Evolutionary conservation across 2,329 filamentous ascomycete genomes (phyloP), one percentile per base, ranked within the genome.

Genomic region (Neonectria neomacrospora): DNA sequence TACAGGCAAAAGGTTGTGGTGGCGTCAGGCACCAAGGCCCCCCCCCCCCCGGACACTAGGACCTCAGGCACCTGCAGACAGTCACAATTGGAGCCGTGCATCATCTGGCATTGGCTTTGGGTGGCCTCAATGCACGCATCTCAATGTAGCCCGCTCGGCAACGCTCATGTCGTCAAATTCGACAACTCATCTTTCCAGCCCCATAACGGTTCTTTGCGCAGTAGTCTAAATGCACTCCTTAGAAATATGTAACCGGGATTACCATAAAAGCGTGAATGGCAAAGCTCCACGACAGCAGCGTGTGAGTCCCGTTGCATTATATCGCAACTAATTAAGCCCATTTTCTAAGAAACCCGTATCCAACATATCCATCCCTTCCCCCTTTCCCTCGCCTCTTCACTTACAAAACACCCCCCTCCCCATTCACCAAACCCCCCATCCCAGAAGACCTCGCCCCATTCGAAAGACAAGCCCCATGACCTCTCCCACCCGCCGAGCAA

Each of bases 361-460:
- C 37, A 18, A 41, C 12, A n/a, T n/a, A 37, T 14, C 32, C 44
- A 32, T 41, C 32, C 22, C 39, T 2, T 26, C 22, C 18, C 54
- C 32, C 11, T 26, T 5, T 30, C n/a, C 18, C 42, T 5, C 42
- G 7, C 12, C 12, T 30, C 37, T 20, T 26, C 23, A n/a, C n/a
- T 6, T 18, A 20, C n/a, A 41, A 8, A 41, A 41, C 37, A 18
- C n/a, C 3, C 37, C 37, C n/a, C n/a, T n/a, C n/a, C 34, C 34
- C 34, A 37, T 37, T n/a, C 5, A n/a, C 16, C 5, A 16, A n/a
- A n/a, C 34, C 34, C 37, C 16, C 16, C 37, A 18, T 41, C 37
- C 37, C 8, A 41, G 37, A n/a, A 18, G 6, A 37, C 26, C 26
- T 50, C 47, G 32, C 28, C 54, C 54, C 44, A 50, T 50, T 22